Evolutionary conservation across 306 rosid species (phyloP).

Genomic region (Sicyos edulis): DNA sequence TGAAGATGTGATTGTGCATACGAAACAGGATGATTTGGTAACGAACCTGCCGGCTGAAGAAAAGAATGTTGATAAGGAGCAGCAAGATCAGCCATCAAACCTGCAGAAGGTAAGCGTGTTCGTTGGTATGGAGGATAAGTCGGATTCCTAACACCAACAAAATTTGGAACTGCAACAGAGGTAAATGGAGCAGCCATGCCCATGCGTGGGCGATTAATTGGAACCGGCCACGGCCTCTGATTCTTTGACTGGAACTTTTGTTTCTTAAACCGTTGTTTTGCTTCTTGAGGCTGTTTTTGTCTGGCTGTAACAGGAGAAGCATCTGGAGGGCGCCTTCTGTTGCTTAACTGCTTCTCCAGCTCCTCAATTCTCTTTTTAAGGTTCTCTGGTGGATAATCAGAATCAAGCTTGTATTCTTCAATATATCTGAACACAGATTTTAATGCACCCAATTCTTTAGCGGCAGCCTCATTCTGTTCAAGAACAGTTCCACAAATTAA

Average conservation of each 20-base stretch:
- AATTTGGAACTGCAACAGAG: constrained; percentile 29
- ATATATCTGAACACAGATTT: constrained; percentile 50
- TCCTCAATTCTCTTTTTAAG: constrained; percentile 51
- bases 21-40: constrained; percentile 39
- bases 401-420: constrained; percentile 54
- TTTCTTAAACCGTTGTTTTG: constrained; percentile 12
- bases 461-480: constrained; percentile 52
- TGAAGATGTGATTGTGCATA: constrained; percentile 33
- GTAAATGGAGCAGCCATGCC: constrained; percentile 32
- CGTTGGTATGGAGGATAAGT: constrained; percentile 34
- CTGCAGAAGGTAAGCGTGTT: constrained; percentile 34
- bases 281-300: constrained; percentile 25
- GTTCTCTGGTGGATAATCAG: constrained; percentile 47
- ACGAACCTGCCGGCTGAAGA: constrained; percentile 46
- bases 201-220: constrained; percentile 43
- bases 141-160: constrained; percentile 27
- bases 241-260: constrained; percentile 25
- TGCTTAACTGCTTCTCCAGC: constrained; percentile 44
- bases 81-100: constrained; percentile 44
- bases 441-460: constrained; percentile 58
- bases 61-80: constrained; percentile 32
- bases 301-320: constrained; percentile 38
- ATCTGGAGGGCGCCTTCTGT: constrained; percentile 33
- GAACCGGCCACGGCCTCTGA: constrained; percentile 31
- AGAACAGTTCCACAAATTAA: constrained; percentile 25